Percentiles rank a stretch among this genome's conserved stretches.
These are phyloP conservation scores for Phytophthora citricola DNA, from an alignment of 352 stramenopile species.

Conservation along the genomic window DNA sequence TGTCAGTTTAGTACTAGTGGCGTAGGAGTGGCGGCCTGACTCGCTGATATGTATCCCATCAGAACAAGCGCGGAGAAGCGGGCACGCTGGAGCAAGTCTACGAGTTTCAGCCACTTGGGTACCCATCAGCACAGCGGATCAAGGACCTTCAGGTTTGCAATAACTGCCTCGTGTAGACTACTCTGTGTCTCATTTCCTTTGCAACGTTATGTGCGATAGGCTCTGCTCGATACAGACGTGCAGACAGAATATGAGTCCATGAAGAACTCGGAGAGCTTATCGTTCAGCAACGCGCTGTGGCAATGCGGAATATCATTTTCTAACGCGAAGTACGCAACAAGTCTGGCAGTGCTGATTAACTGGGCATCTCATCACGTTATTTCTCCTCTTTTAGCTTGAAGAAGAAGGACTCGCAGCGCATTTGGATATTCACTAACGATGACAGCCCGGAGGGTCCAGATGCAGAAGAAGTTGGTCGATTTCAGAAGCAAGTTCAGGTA, in stretches of 20 bases:
- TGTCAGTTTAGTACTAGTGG: background rate
- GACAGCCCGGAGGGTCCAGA: conserved; percentile 59
- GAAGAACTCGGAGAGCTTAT: conserved; percentile 59
- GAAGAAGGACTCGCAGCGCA: conserved; percentile 85
- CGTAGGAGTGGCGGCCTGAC: background rate
- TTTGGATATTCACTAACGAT: conserved; percentile 90
- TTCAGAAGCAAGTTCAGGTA: conserved; percentile 84
- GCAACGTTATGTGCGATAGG: conserved; percentile 21
- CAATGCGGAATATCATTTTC: conserved; percentile 85
- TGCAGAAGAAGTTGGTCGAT: conserved; percentile 59
- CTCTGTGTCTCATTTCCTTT: background rate
- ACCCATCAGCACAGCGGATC: conserved; percentile 72
- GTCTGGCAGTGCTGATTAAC: background rate
- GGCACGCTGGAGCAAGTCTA: conserved; percentile 73
- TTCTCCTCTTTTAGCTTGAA: conserved; percentile 57
- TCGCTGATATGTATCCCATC: background rate
- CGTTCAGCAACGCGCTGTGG: conserved; percentile 87
- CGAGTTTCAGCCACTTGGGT: conserved; percentile 80
- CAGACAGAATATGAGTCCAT: conserved; percentile 61
- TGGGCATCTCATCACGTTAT: conserved; percentile 9
- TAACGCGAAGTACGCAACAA: conserved; percentile 64
- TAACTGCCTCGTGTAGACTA: background rate
- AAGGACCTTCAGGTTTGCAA: conserved; percentile 65
- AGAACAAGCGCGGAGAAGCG: conserved; percentile 70
- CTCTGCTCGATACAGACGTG: conserved; percentile 56